Evolutionary conservation across 192 early-diverging fungal species (phyloP).

Genomic region (Linnemannia zychae): DNA sequence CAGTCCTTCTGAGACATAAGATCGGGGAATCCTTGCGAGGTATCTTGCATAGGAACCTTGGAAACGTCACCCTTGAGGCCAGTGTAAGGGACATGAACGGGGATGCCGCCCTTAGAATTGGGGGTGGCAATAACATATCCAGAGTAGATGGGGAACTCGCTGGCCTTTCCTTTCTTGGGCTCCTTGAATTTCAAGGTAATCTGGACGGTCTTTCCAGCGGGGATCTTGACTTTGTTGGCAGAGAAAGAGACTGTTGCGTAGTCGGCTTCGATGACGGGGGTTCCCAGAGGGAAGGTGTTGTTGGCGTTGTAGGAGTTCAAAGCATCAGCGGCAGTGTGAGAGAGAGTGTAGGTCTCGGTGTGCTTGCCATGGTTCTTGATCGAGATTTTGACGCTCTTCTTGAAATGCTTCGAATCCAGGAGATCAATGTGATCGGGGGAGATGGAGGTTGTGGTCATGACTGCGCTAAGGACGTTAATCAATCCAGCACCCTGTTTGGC

Average conservation of each 20-base stretch:
- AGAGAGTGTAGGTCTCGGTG: constrained; percentile 36
- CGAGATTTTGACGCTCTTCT: constrained; percentile 31
- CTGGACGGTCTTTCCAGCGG: constrained; percentile 27
- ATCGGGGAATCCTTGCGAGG: constrained; percentile 16
- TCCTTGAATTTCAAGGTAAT: constrained; percentile 54
- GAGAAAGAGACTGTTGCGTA: constrained; percentile 56
- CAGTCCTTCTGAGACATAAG: constrained; percentile 16
- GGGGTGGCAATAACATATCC: constrained; percentile 22
- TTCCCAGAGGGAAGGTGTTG: constrained; percentile 28
- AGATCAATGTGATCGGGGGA: constrained; percentile 68
- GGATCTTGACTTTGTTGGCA: constrained; percentile 23
- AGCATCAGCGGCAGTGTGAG: constrained; percentile 51
- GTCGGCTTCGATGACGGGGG: constrained; percentile 24
- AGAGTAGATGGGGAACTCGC: constrained; percentile 19
- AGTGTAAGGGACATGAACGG: constrained; percentile 35
- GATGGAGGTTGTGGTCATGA: constrained; percentile 65
- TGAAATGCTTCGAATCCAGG: constrained; percentile 57
- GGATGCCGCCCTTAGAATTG: constrained; percentile 13
- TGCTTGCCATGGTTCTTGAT: constrained; percentile 53
- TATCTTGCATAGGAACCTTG: constrained; percentile 27
- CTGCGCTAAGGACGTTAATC: constrained; percentile 73
- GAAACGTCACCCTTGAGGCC: constrained; percentile 22
- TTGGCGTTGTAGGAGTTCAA: constrained; percentile 43
- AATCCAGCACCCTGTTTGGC: constrained; percentile 78
- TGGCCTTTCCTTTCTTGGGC: constrained; percentile 36